Evolutionary conservation across 495 filamentous ascomycete species (phyloP).

Genomic region (Aspergillus egyptiacus): DNA sequence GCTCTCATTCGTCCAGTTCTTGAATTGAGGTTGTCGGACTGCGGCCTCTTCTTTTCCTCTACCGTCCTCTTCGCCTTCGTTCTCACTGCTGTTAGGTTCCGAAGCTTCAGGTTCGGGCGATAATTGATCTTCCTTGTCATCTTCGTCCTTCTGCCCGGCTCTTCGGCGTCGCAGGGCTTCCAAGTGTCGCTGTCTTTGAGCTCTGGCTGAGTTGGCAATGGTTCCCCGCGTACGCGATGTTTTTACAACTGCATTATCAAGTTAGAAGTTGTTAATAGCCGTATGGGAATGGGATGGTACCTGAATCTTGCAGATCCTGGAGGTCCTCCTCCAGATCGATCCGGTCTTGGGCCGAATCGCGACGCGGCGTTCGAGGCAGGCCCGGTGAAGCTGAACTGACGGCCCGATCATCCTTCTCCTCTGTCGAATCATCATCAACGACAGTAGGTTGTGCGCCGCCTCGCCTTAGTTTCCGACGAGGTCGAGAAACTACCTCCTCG

Average conservation of each 20-base stretch:
- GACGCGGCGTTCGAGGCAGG: slow-evolving; percentile 23
- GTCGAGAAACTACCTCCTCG: slow-evolving; percentile 21
- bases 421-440: slow-evolving; percentile 21
- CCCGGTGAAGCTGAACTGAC: slow-evolving; percentile 27
- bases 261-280: slow-evolving; percentile 3
- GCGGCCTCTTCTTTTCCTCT: slow-evolving; percentile 15
- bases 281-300: slow-evolving; percentile 13
- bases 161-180: slow-evolving; percentile 52
- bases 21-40: slow-evolving; percentile 11
- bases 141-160: slow-evolving; percentile 44
- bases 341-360: slow-evolving; percentile 23
- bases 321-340: slow-evolving; percentile 43
- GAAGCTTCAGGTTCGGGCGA: slow-evolving; percentile 25
- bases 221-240: slow-evolving; percentile 39
- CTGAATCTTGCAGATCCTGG: slow-evolving; percentile 41
- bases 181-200: slow-evolving; percentile 40
- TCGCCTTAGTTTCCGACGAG: slow-evolving; percentile 32
- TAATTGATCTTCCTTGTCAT: slow-evolving; percentile 17
- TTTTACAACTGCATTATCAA: slow-evolving; percentile 26
- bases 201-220: slow-evolving; percentile 35
- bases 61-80: slow-evolving; percentile 19
- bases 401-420: slow-evolving; percentile 28
- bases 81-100: slow-evolving; percentile 16
- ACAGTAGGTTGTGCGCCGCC: slow-evolving; percentile 16
- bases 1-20: slow-evolving; percentile 19